Conservation (phyloP, 139 green algal genomes). For the Chlorella sp. region DNA sequence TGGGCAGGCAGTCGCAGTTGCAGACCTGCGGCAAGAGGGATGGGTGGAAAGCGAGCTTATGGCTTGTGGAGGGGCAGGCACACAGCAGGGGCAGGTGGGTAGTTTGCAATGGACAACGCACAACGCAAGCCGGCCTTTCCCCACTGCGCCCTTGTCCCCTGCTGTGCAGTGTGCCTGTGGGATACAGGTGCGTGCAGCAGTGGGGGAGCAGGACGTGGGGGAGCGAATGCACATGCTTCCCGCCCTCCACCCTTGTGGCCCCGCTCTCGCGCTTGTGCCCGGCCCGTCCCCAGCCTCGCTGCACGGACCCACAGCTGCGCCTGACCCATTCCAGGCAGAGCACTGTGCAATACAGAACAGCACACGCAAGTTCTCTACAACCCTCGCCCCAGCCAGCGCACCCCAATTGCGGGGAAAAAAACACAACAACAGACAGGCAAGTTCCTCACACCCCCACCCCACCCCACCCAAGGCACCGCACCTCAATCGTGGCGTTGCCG, state of each 20-base stretch:
- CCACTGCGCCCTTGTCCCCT: not conserved
- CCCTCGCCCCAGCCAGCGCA: too few relatives aligned
- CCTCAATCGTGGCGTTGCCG: not conserved
- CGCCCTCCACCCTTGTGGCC: not conserved
- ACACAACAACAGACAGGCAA: too few relatives aligned
- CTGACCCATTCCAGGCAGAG: too few relatives aligned
- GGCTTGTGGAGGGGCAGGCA: not conserved
- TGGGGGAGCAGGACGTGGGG: not conserved
- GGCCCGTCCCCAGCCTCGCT: not conserved
- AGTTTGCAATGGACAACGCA: not conserved
- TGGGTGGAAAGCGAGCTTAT: not conserved
- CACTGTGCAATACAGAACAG: too few relatives aligned
- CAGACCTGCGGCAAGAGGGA: slow-evolving; percentile 43
- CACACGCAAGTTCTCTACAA: too few relatives aligned
- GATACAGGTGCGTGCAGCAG: not conserved
- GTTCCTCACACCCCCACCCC: not conserved
- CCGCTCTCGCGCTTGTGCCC: not conserved
- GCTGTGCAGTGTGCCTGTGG: not conserved
- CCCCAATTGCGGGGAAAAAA: too few relatives aligned
- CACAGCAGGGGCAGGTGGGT: not conserved
- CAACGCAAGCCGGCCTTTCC: not conserved
- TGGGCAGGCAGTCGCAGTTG: slow-evolving; percentile 72
- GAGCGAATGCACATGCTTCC: too few relatives aligned
- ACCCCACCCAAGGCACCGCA: not conserved
- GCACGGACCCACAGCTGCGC: not conserved